These are phyloP conservation scores for Botrytis byssoidea DNA, from an alignment of 2,329 filamentous ascomycete genomes.

Conservation along the genomic window DNA sequence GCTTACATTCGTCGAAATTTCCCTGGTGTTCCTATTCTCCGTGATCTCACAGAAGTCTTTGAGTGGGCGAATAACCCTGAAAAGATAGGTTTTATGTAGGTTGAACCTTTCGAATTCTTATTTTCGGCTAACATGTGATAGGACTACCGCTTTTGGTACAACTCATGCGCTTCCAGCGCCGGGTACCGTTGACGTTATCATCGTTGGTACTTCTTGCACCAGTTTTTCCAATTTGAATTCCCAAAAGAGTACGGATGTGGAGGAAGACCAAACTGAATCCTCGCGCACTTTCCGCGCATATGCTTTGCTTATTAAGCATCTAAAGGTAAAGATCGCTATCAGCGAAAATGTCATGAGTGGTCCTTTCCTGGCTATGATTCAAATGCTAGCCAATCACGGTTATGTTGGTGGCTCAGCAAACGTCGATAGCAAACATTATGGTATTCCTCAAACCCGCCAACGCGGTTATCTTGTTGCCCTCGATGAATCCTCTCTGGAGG, in stretches of 20 bases:
- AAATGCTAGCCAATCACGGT: conserved; percentile 40
- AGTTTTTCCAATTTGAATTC: conserved; percentile 70
- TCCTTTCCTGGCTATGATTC: conserved; percentile 50
- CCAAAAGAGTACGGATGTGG: conserved; percentile 47
- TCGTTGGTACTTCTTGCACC: conserved; percentile 74
- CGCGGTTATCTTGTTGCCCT: conserved; percentile 60
- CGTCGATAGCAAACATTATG: conserved; percentile 69
- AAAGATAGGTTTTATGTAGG: background rate
- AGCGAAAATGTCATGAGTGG: conserved; percentile 68
- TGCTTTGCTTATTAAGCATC: conserved; percentile 53
- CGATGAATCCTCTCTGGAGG: conserved; percentile 34
- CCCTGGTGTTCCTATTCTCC: conserved; percentile 51
- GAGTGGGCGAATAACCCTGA: background rate
- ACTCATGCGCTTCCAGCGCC: conserved; percentile 51
- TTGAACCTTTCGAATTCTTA: background rate
- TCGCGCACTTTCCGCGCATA: conserved; percentile 63
- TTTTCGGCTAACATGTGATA: conserved; percentile 35
- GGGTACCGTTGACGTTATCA: conserved; percentile 58
- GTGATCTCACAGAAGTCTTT: conserved; percentile 58
- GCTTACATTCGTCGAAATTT: conserved; percentile 63
- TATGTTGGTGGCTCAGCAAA: conserved; percentile 53
- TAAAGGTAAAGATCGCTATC: conserved; percentile 62
- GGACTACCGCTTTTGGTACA: conserved; percentile 66
- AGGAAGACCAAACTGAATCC: conserved; percentile 58
- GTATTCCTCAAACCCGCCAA: conserved; percentile 67